Base-by-base conservation (phyloP, 1,139 yeast species). In the Sugiyamaella neomexicana region DNA sequence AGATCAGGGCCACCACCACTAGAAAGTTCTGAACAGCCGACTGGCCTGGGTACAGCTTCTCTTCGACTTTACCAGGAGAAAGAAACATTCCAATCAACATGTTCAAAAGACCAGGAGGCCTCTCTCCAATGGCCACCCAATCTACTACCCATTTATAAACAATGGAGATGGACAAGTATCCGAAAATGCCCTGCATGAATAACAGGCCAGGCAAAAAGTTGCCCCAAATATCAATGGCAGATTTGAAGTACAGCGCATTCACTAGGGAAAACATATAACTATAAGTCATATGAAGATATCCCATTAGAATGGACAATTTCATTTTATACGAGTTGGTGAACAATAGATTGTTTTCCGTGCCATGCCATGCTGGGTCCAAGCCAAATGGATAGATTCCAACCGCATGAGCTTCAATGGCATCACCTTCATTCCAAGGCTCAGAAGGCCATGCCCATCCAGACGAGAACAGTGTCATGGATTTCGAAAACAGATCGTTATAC, bases 1-100 rank as follows among this genome's bases (percentile, higher is more conserved):
- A 95, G 13, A 86, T 75, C 52, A 89, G 75, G 0, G 99, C 98
- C 51, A 89, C 72, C 17, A 88, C 62, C 27, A 93, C 82, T 49
- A 93, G 75, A 7, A 86, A 68, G 8, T 86, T 76, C 72, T 93
- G 99, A 12, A 93, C 83, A 59, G 77, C 77, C 31, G 84, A 82
- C 71, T 93, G 99, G 17, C 96, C 96, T 0, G 86, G 81, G 69
- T 89, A 93, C 44, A 93, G 76, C 52, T 78, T 87, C 51, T 85
- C 96, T 49, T 88, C 97, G 48, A 93, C 81, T 5, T 75, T 81
- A 2, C 99, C 98, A 4, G 99, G 99, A 0, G 97, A 77, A 66
- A 93, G 77, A 68, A 95, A 93, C 99, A 93, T 93, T 67, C 88
- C 88, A 65, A 93, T 93, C 65, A 93, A 79, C 97, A 93, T 93